phyloP scores from a whole-genome alignment of 2,329 filamentous ascomycete genomes.

The Fusarium mundagurra region DNA sequence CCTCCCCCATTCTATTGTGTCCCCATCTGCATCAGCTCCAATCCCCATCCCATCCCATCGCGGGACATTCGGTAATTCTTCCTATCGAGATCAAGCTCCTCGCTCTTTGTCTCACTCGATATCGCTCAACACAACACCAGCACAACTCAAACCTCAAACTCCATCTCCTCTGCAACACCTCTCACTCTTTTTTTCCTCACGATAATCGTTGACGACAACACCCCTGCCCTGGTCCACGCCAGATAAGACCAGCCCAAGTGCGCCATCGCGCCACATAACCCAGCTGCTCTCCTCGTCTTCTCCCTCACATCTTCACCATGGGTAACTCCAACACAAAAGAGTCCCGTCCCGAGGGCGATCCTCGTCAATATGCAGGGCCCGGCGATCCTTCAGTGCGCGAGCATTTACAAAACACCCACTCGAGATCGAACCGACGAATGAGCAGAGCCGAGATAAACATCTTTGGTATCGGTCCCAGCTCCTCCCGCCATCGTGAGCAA shows the following conservation, averaged over 20 bases:
- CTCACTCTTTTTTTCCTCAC: neutral
- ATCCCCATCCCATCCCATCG: slow-evolving; percentile 10
- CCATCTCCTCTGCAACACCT: neutral
- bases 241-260: slow-evolving; percentile 23
- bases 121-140: slow-evolving; percentile 18
- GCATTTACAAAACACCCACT: slow-evolving; percentile 26
- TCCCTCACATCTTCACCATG: slow-evolving; percentile 42
- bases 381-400: slow-evolving; percentile 40
- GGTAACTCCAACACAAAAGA: slow-evolving; percentile 55
- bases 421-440: slow-evolving; percentile 42
- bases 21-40: neutral
- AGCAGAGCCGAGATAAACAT: slow-evolving; percentile 59
- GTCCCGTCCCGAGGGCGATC: slow-evolving; percentile 46
- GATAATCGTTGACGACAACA: neutral
- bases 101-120: slow-evolving; percentile 3
- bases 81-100: slow-evolving; percentile 27
- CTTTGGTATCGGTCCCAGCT: slow-evolving; percentile 54
- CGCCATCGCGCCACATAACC: slow-evolving; percentile 29
- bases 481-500: slow-evolving; percentile 51
- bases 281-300: slow-evolving; percentile 9
- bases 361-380: slow-evolving; percentile 35
- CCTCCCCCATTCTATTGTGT: slow-evolving; percentile 21
- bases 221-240: slow-evolving; percentile 1
- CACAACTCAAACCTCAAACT: neutral
- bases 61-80: slow-evolving; percentile 36